Base-by-base conservation (phyloP, 2,329 filamentous ascomycete genomes). In the Sporothrix phasma region DNA sequence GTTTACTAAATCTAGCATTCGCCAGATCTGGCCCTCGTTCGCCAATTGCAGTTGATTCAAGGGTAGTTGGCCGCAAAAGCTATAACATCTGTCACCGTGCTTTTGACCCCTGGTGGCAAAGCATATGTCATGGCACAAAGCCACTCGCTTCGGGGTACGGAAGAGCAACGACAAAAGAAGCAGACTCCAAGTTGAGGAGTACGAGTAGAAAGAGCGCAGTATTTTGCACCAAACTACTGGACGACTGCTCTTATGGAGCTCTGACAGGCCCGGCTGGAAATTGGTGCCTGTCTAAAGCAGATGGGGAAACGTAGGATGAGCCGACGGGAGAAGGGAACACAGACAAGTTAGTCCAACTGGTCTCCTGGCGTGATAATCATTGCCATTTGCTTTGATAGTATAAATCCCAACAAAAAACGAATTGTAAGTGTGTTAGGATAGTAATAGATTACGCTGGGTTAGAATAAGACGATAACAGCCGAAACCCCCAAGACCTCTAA, bases 131-230 rank as follows among this genome's bases (percentile, higher is more conserved):
- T 7, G 17, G 5, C 8, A 43, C 15, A 6, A 43, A 43, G 41
- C 17, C n/a, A n/a, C n/a, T n/a, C n/a, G n/a, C n/a, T n/a, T n/a
- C n/a, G n/a, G n/a, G n/a, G n/a, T n/a, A n/a, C n/a, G n/a, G n/a
- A n/a, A n/a, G n/a, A n/a, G n/a, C n/a, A n/a, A n/a, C n/a, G n/a
- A n/a, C n/a, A n/a, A n/a, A n/a, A n/a, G n/a, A n/a, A n/a, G n/a
- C n/a, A n/a, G n/a, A n/a, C n/a, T n/a, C n/a, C n/a, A n/a, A n/a
- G n/a, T n/a, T n/a, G n/a, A n/a, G n/a, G n/a, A n/a, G n/a, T n/a
- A n/a, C n/a, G 41, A 5, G 41, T 24, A 24, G 31, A 22, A 53
- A 58, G 47, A 29, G 47, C 56, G 56, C 56, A 64, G 62, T 45
- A 62, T n/a, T 53, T 61, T 39, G n/a, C 31, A 26, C 43, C 43